phyloP scores from a whole-genome alignment of 441 rosid species.

The Daphne laureola region DNA sequence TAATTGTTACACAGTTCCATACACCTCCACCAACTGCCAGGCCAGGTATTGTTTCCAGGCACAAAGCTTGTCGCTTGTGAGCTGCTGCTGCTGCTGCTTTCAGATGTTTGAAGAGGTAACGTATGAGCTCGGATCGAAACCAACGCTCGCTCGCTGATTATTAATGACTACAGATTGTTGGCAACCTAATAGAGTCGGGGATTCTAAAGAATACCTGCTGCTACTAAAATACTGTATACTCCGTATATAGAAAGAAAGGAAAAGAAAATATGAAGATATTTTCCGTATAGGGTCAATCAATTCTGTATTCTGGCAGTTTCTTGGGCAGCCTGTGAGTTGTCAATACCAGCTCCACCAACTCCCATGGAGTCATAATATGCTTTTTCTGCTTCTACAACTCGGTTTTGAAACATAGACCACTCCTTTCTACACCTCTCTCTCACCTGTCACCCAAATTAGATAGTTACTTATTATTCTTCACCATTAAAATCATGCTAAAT shows the following conservation, averaged over 20 bases:
- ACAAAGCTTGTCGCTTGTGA: no score
- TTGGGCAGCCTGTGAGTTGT: conserved; percentile 37
- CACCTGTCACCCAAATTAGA: conserved; percentile 41
- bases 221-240: no score
- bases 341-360: conserved; percentile 24
- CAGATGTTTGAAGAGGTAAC: no score
- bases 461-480: no score
- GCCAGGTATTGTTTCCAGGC: no score
- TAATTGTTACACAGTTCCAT: no score
- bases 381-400: conserved; percentile 61
- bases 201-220: conserved; percentile 12
- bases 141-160: conserved; percentile 1
- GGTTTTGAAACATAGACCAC: conserved; percentile 71
- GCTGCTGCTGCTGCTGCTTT: no score
- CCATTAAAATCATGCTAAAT: no score
- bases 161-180: not conserved
- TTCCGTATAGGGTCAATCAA: conserved; percentile 18
- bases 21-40: no score
- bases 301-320: conserved; percentile 7
- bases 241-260: not conserved
- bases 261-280: conserved; percentile 1
- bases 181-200: conserved; percentile 15
- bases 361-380: conserved; percentile 37
- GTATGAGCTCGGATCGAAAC: no score
- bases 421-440: conserved; percentile 85